Evolutionary conservation across 2,329 filamentous ascomycete species (phyloP).

Genomic region (Venturia pyrina): DNA sequence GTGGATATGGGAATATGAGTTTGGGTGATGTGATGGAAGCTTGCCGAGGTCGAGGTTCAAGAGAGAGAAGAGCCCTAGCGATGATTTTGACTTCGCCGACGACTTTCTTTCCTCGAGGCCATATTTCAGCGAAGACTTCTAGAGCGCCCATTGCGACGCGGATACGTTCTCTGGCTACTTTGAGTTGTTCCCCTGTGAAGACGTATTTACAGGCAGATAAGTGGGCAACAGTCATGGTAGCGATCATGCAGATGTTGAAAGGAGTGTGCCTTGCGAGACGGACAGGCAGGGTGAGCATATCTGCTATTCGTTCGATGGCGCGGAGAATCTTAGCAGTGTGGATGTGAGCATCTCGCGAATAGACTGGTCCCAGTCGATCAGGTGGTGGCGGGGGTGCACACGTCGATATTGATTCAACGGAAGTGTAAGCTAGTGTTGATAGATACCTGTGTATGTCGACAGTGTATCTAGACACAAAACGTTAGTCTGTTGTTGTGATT

Average conservation of each 20-base stretch:
- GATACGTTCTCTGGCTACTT: conserved; percentile 58
- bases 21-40: neutral
- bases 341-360: conserved; percentile 41
- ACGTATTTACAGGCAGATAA: conserved; percentile 63
- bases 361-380: conserved; percentile 18
- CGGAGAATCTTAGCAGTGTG: conserved; percentile 75
- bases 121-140: conserved; percentile 56
- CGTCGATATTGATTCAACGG: conserved; percentile 40
- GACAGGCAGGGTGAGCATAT: conserved; percentile 63
- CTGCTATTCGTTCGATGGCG: conserved; percentile 67
- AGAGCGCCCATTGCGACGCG: conserved; percentile 72
- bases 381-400: conserved; percentile 47
- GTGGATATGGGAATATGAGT: neutral
- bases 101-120: conserved; percentile 61
- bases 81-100: conserved; percentile 66
- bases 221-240: conserved; percentile 70
- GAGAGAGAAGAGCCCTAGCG: conserved; percentile 32
- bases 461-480: conserved; percentile 14
- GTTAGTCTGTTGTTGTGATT: neutral
- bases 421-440: conserved; percentile 26
- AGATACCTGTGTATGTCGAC: conserved; percentile 35
- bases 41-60: neutral
- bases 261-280: conserved; percentile 65
- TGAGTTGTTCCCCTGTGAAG: conserved; percentile 44
- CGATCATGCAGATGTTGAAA: conserved; percentile 74